Conservation (phyloP, 164 flowering plant genomes). For the Nelumbo lutea region DNA sequence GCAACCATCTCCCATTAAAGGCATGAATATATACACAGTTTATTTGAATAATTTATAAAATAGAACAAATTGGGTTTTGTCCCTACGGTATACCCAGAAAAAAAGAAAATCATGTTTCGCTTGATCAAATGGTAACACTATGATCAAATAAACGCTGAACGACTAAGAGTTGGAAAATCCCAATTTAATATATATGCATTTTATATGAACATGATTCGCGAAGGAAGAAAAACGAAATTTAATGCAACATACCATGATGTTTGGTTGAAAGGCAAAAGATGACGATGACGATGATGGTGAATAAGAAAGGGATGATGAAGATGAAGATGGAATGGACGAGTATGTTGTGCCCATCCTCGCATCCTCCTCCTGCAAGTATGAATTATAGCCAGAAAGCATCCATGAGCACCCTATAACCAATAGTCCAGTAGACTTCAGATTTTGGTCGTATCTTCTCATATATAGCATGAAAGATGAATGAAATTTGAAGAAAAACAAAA, state of each 20-base stretch:
- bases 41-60: too few relatives aligned
- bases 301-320: conserved; percentile 32
- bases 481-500: conserved; percentile 1
- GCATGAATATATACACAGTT: too few relatives aligned
- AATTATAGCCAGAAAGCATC: not conserved
- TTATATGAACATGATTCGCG: not conserved
- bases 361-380: conserved; percentile 34
- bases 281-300: conserved; percentile 28
- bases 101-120: too few relatives aligned
- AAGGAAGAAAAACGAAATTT: not conserved
- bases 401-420: not conserved
- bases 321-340: conserved; percentile 33
- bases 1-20: too few relatives aligned
- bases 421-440: not conserved
- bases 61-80: not conserved
- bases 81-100: too few relatives aligned
- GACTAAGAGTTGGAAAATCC: not conserved
- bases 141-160: not conserved
- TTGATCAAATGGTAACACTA: too few relatives aligned
- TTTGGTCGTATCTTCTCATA: not conserved
- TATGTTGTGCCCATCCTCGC: conserved; percentile 32
- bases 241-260: conserved; percentile 37
- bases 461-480: not conserved
- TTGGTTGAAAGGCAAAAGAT: conserved; percentile 40
- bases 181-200: not conserved